Conservation (phyloP, 768 basidiomycete species). For the Favolaschia claudopus region DNA sequence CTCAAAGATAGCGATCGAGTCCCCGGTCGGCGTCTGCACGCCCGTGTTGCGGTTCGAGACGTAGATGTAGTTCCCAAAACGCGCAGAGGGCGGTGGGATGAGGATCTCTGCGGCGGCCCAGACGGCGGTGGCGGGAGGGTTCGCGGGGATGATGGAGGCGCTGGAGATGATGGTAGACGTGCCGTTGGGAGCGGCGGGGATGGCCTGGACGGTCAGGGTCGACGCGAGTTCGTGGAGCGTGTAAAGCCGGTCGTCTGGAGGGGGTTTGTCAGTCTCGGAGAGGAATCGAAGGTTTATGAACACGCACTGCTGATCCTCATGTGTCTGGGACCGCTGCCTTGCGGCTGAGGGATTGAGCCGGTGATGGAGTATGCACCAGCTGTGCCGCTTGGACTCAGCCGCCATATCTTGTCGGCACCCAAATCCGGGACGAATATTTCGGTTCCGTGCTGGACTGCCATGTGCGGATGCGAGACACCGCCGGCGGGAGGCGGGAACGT, state of each 20-base stretch:
- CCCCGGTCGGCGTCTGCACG: constrained; percentile 43
- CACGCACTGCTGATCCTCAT: constrained; percentile 43
- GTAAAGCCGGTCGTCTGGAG: constrained; percentile 49
- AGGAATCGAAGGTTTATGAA: not conserved
- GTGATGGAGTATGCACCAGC: constrained; percentile 59
- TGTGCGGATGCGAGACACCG: constrained; percentile 67
- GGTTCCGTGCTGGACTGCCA: constrained; percentile 58
- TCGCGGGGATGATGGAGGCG: constrained; percentile 44
- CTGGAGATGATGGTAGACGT: constrained; percentile 46
- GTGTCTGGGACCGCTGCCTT: constrained; percentile 69
- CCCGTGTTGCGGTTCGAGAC: constrained; percentile 55
- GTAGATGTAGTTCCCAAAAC: constrained; percentile 50
- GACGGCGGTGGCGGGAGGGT: constrained; percentile 43
- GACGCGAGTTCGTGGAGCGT: constrained; percentile 52
- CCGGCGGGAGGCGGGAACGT: constrained; percentile 57
- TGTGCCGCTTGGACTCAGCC: constrained; percentile 52
- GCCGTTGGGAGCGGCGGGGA: constrained; percentile 47
- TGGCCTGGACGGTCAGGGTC: constrained; percentile 49
- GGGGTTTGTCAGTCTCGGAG: not conserved
- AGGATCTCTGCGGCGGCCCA: constrained; percentile 56
- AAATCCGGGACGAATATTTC: constrained; percentile 73
- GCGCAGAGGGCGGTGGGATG: constrained; percentile 38
- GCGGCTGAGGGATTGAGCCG: constrained; percentile 64
- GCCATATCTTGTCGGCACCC: constrained; percentile 74
- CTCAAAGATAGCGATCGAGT: constrained; percentile 60